A percentile compares a stretch with the other conserved stretches of the same genome.
phyloP scores from a whole-genome alignment of 805 yeast species.

The Candida manassasensis region DNA sequence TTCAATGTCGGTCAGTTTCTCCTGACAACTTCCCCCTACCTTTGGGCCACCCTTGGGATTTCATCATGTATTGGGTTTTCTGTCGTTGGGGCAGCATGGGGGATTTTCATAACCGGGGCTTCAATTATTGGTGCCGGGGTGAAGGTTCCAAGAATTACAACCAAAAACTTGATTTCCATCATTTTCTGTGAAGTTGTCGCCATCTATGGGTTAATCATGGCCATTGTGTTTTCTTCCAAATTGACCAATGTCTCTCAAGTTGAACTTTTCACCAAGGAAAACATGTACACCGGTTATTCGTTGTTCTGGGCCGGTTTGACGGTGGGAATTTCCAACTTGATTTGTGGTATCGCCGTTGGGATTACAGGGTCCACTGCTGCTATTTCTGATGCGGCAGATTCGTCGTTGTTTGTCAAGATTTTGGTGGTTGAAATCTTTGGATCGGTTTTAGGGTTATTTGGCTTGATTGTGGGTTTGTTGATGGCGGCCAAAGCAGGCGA shows the following conservation, averaged over 20 bases:
- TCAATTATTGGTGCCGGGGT: conserved; percentile 97
- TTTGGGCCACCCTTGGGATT: conserved; percentile 95
- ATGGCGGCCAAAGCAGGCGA: conserved; percentile 96
- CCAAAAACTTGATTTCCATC: conserved; percentile 92
- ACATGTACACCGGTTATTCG: conserved; percentile 91
- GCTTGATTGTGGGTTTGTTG: conserved; percentile 91
- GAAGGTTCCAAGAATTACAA: conserved; percentile 93
- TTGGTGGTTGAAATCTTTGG: conserved; percentile 97
- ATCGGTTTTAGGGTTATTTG: conserved; percentile 90
- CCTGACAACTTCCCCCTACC: conserved; percentile 82
- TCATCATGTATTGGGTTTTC: conserved; percentile 88
- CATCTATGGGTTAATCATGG: conserved; percentile 94
- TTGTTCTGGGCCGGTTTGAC: conserved; percentile 98
- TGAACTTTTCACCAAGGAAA: conserved; percentile 70
- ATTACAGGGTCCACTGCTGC: conserved; percentile 99
- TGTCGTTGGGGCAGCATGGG: conserved; percentile 99
- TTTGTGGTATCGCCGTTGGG: conserved; percentile 97
- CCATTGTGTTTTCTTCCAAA: conserved; percentile 93
- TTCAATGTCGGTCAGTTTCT: conserved; percentile 90
- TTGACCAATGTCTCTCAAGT: conserved; percentile 61
- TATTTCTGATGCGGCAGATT: conserved; percentile 94
- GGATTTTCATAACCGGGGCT: conserved; percentile 92
- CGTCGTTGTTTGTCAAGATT: conserved; percentile 90
- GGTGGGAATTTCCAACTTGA: conserved; percentile 87
- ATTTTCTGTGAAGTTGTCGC: conserved; percentile 99